phyloP scores from a whole-genome alignment of 805 yeast species.

The Metschnikowia santaceciliae region DNA sequence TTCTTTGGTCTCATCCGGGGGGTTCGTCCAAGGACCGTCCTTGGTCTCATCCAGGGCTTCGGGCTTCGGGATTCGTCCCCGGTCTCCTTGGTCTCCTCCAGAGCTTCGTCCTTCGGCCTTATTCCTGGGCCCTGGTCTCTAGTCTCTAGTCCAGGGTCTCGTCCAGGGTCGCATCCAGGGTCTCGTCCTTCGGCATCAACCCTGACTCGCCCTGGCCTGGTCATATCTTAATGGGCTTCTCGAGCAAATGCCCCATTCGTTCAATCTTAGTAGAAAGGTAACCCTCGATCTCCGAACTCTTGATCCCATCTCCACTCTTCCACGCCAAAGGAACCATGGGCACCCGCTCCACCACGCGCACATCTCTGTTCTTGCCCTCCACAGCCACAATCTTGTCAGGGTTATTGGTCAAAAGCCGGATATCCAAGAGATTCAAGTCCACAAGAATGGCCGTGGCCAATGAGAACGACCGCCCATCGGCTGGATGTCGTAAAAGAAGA shows the following conservation, averaged over 20 bases:
- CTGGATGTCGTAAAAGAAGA: slow-evolving; percentile 88
- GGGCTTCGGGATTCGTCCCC: too few species aligned
- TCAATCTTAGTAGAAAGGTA: slow-evolving; percentile 91
- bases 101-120: too few species aligned
- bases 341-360: slow-evolving; percentile 80
- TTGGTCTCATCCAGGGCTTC: too few species aligned
- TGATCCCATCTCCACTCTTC: slow-evolving; percentile 63
- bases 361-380: slow-evolving; percentile 74
- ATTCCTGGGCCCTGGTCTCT: too few species aligned
- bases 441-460: slow-evolving; percentile 88
- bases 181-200: too few species aligned
- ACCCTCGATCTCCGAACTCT: slow-evolving; percentile 84
- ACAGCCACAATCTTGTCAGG: slow-evolving; percentile 96
- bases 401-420: slow-evolving; percentile 84
- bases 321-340: slow-evolving; percentile 98
- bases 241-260: slow-evolving; percentile 92
- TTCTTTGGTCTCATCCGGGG: too few species aligned
- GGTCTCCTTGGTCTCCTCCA: too few species aligned
- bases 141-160: too few species aligned
- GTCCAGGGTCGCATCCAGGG: too few species aligned
- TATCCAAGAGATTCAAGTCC: slow-evolving; percentile 71
- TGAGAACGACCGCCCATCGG: slow-evolving; percentile 92
- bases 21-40: too few species aligned
- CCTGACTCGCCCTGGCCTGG: not conserved
- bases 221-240: slow-evolving; percentile 35